Evolutionary conservation across 106 monocot genomes (phyloP).

Genomic region (Dioscorea alata): DNA sequence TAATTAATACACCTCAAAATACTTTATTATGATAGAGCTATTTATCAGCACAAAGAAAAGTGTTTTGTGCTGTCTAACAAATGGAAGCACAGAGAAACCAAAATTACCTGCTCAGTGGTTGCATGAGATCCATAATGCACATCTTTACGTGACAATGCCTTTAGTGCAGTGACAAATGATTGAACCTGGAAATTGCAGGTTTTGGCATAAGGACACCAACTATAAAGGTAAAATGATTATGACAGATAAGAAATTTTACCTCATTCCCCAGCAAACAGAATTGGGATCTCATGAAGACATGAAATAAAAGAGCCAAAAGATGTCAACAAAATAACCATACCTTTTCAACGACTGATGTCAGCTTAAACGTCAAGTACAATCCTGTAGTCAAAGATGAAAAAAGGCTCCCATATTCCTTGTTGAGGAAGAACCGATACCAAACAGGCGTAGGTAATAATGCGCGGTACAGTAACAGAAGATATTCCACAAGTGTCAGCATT

Average conservation of each 20-base stretch:
- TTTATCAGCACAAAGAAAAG: too few species aligned
- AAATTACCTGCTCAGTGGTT: constrained; percentile 70
- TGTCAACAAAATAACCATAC: constrained; percentile 18
- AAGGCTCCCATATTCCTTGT: constrained; percentile 88
- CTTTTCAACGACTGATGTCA: constrained; percentile 90
- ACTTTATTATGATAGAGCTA: too few species aligned
- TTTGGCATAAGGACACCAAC: too few species aligned
- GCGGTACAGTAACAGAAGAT: constrained; percentile 81
- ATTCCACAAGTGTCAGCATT: constrained; percentile 88
- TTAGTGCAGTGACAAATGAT: constrained; percentile 60
- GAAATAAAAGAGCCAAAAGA: neutral
- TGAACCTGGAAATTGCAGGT: constrained; percentile 47
- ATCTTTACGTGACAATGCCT: constrained; percentile 74
- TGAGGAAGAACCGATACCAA: constrained; percentile 94
- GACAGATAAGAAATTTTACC: too few species aligned
- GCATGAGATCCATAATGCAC: constrained; percentile 89
- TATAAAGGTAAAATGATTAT: too few species aligned
- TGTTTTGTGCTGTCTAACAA: too few species aligned
- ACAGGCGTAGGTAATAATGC: constrained; percentile 80
- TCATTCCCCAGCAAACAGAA: too few species aligned
- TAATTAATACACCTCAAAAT: too few species aligned
- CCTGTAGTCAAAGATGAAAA: constrained; percentile 94
- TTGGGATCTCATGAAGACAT: too few species aligned
- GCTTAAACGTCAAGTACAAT: constrained; percentile 83
- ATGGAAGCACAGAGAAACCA: neutral